Evolutionary conservation across 2,329 filamentous ascomycete genomes (phyloP), one percentile per base, ranked within the genome.

Genomic region (Huntiella abstrusa): DNA sequence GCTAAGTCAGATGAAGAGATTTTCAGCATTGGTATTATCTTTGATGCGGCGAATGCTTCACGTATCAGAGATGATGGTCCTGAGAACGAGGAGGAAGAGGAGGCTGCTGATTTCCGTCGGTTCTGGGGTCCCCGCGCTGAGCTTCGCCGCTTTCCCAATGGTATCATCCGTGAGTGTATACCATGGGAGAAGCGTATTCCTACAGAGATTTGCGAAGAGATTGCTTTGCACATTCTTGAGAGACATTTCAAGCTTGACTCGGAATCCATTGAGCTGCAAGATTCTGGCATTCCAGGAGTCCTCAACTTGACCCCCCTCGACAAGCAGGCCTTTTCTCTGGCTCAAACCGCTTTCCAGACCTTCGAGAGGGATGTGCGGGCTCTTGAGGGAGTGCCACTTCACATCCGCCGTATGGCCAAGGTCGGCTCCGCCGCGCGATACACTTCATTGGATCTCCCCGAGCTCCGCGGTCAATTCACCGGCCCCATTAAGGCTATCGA

Each of bases 101-200:
- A 85, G 52, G 81, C 86, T 17, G 76, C 77, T 7, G 71, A 70
- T 32, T 98, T 95, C 60, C 82, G 84, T 33, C 75, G 79, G 33
- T 96, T 98, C 58, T 98, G 92, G 91, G 91, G 88, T 5, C 80
- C 88, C 7, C 93, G 91, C 59, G 75, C 91, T 1, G 91, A 98
- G 60, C 69, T 98, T 40, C 76, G 91, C 52, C 82, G 91, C 15
- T 98, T 98, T 67, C 92, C 87, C 55, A 86, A 96, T 56, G 91
- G 91, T 16, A 88, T 80, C 54, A 95, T 98, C 53, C 70, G 86
- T 6, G 92, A 98, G 60, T 94, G 83, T 56, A 67, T 96, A 28
- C 79, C 93, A 15, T 98, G 91, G 91, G 69, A 69, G 2, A 72
- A 77, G 52, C 69, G 73, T 46, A 66, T 71, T 1, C 65, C 75